Base-by-base conservation (phyloP, 441 rosid genomes). In the Erysimum pusillum region DNA sequence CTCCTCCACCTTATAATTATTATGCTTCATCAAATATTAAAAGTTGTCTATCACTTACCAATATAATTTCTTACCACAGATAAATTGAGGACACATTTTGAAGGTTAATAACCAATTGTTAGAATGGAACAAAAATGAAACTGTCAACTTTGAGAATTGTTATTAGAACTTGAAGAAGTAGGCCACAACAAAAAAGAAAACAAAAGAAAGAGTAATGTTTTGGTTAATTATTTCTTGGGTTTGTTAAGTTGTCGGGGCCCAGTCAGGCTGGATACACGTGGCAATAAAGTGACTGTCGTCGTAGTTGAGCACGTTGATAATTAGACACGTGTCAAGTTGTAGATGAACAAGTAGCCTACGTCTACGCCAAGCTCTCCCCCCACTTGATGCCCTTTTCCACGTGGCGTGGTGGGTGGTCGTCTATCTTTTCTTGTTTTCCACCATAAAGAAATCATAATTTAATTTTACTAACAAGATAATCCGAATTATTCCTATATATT, bases 351-450 rank as follows among this genome's bases (percentile, higher is more conserved):
- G 63, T 67, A 66, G 74, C 81, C 69, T 78, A 64, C 80, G 72
- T 57, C 67, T 63, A 76, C 80, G 71, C 81, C 34, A 70, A 72
- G 68, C 51, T n/a, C 31, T 28, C 31, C 31, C 28, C 73, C 81
- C 77, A 78, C 73, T 78, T 60, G 81, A 58, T 66, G 53, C 18
- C 12, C 64, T 71, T 77, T 72, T 72, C 64, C 77, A 78, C 77
- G 81, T 78, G 81, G 73, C 81, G 52, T 34, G 73, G 64, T 78
- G 74, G 73, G 49, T 77, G 81, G 69, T 77, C 73, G 77, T 72
- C 63, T 48, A 38, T 66, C 51, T 78, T 78, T 63, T 48, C 51
- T 4, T 57, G 0, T 48, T 64, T 25, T 28, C 38, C 54, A 31
- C 67, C 42, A 46, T 22, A 66, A 28, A 59, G 7, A 36, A 39